Conservation (phyloP, 768 basidiomycete species). For the Russula brevipes region DNA sequence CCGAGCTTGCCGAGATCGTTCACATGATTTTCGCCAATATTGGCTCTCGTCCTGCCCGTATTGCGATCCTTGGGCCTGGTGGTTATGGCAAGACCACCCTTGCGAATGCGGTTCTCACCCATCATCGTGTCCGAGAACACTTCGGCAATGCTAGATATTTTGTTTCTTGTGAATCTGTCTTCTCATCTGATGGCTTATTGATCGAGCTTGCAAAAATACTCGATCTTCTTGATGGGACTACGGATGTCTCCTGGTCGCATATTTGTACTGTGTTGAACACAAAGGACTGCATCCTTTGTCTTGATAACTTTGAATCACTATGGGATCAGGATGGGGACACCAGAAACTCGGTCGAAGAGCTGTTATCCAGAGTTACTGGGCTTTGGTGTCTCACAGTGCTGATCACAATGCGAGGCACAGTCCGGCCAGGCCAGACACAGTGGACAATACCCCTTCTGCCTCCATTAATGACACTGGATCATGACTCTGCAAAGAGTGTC, state of each 20-base stretch:
- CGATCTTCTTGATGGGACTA: background rate
- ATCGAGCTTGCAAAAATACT: background rate
- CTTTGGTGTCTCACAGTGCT: background rate
- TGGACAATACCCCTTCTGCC: slow-evolving; percentile 9
- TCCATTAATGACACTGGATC: too few species aligned
- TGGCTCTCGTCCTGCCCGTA: background rate
- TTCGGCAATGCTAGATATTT: background rate
- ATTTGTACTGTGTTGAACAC: background rate
- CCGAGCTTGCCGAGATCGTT: background rate
- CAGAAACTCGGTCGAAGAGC: background rate
- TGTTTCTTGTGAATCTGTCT: slow-evolving; percentile 1
- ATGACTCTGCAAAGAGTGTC: too few species aligned
- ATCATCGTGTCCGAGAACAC: background rate
- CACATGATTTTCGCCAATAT: background rate
- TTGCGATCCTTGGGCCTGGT: too few species aligned
- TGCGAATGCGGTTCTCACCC: slow-evolving; percentile 4
- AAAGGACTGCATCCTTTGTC: slow-evolving; percentile 30
- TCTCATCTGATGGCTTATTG: background rate
- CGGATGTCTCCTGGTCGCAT: background rate
- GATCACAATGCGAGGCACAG: slow-evolving; percentile 11
- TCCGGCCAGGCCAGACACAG: background rate
- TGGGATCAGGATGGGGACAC: slow-evolving; percentile 29
- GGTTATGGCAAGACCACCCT: too few species aligned
- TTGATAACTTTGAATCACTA: slow-evolving; percentile 41
- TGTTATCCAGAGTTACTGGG: background rate